Evolutionary conservation across 345 rosid genomes (phyloP), one percentile per base, ranked within the genome.

Genomic region (Punica granatum): DNA sequence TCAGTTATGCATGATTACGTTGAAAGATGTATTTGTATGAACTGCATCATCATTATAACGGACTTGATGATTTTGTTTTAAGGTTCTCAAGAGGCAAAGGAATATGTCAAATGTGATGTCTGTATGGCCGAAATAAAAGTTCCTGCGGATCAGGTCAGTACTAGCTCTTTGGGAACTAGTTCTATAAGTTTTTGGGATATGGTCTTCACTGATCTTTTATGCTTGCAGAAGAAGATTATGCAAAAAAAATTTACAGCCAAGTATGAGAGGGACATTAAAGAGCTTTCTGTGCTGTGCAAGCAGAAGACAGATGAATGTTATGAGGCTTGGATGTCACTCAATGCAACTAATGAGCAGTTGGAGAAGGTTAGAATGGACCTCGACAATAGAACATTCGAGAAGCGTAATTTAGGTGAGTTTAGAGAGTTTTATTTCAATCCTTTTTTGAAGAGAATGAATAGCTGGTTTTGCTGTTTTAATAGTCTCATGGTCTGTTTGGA

Each of bases 281-380:
- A 91, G 73, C 98, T 94, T 72, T 77, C 81, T 46, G 39, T 70
- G 66, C 83, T 75, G 70, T 89, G 84, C 67, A 88, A 86, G 72
- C 90, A 65, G 39, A 91, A 91, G 86, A 69, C 92, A 46, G 82
- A 89, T 76, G 99, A 94, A 82, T 94, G 99, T 71, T 92, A 88
- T 64, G 92, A 94, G 76, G 99, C 99, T 4, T 94, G 99, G 99
- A 91, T 89, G 96, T 89, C 97, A 61, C 74, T 94, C 69, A 78
- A 91, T 71, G 78, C 91, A 33, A 84, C 95, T 64, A 86, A 80
- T 78, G 92, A 86, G 78, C 84, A 82, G 76, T 84, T 94, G 80
- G 90, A 85, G 84, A 87, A 83, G 78, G 90, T 87, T 70, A 80
- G 81, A 73, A 90, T 93, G 94, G 98, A 90, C 63, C 97, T 93